Conservation (phyloP, 176 grass and related monocot genomes). For the Areca catechu region DNA sequence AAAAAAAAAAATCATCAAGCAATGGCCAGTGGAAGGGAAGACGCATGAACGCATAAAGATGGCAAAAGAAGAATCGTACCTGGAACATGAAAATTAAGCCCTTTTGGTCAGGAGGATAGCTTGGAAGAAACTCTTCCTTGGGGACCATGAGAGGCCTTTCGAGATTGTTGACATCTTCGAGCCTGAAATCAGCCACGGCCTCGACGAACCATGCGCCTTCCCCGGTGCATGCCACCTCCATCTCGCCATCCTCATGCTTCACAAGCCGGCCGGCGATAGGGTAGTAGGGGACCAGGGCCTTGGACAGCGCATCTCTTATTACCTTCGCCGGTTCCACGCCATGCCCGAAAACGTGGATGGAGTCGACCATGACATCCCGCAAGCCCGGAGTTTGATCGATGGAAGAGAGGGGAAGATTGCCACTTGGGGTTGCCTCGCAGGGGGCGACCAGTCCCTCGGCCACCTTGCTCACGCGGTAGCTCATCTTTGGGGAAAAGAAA, state of each 20-base stretch:
- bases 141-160: not conserved
- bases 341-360: constrained; percentile 17
- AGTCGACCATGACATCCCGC: not conserved
- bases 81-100: constrained; percentile 1
- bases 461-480: constrained; percentile 1
- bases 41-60: too few species aligned
- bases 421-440: constrained; percentile 9
- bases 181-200: constrained; percentile 9
- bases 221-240: constrained; percentile 15
- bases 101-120: constrained; percentile 2
- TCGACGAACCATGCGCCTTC: constrained; percentile 17
- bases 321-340: constrained; percentile 3
- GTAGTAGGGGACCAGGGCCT: constrained; percentile 29
- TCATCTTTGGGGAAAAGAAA: too few species aligned
- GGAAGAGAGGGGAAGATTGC: constrained; percentile 12
- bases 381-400: constrained; percentile 3
- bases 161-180: constrained; percentile 14
- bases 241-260: not conserved
- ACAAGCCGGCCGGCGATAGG: constrained; percentile 24
- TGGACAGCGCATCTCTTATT: constrained; percentile 7
- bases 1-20: too few species aligned
- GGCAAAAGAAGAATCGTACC: not conserved
- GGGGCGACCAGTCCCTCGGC: constrained; percentile 15
- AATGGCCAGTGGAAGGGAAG: too few species aligned
- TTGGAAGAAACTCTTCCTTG: constrained; percentile 7